These are phyloP conservation scores for Penicillium arizonense DNA, from an alignment of 495 filamentous ascomycete species.

Conservation along the genomic window DNA sequence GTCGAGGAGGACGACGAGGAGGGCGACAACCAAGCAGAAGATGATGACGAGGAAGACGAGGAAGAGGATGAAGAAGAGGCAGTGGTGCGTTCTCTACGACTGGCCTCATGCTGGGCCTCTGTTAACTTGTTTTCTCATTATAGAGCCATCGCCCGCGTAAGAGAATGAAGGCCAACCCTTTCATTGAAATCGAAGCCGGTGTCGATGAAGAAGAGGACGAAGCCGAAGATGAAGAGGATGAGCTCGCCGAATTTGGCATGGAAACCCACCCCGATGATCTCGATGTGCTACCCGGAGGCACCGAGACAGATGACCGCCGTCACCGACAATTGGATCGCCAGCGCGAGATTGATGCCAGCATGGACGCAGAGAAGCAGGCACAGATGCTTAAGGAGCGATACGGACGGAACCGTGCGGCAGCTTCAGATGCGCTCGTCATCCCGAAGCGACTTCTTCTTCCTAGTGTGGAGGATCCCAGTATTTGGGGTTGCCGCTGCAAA, in stretches of 20 bases:
- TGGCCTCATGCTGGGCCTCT: conserved; percentile 14
- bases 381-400: conserved; percentile 83
- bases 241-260: conserved; percentile 78
- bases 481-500: conserved; percentile 92
- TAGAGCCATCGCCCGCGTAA: conserved; percentile 72
- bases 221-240: conserved; percentile 86
- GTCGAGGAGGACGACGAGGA: conserved; percentile 54
- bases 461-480: conserved; percentile 90
- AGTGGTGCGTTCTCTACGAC: conserved; percentile 21
- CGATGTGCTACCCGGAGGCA: conserved; percentile 73
- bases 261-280: conserved; percentile 90
- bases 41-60: conserved; percentile 40
- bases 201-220: conserved; percentile 94
- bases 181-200: conserved; percentile 95
- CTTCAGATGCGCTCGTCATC: conserved; percentile 61
- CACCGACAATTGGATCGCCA: conserved; percentile 93
- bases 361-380: conserved; percentile 93
- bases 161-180: conserved; percentile 71
- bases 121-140: conserved; percentile 5
- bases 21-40: conserved; percentile 31
- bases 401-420: conserved; percentile 60
- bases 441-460: conserved; percentile 89
- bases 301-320: conserved; percentile 82
- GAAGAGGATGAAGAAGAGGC: conserved; percentile 27
- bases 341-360: conserved; percentile 75